Percentiles rank a stretch among this genome's conserved stretches.
phyloP scores from a whole-genome alignment of 164 flowering plant genomes.

The Taxillus chinensis region DNA sequence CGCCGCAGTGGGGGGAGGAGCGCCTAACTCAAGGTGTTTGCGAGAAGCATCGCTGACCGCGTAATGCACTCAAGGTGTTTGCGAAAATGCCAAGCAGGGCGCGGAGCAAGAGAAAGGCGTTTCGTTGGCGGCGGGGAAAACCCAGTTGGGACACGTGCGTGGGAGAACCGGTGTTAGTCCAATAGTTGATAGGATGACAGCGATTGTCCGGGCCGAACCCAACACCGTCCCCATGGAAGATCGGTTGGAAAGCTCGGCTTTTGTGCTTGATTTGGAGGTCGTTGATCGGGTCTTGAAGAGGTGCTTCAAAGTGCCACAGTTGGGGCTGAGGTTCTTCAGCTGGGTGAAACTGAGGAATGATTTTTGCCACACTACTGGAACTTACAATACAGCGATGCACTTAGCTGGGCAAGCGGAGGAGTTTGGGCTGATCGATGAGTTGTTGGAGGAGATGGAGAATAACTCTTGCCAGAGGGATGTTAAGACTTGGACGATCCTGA shows the following conservation, averaged over 20 bases:
- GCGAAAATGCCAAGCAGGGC: conserved; percentile 27
- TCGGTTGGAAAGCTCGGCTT: conserved; percentile 29
- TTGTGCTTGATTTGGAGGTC: conserved; percentile 33
- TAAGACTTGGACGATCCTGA: conserved; percentile 74
- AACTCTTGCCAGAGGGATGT: conserved; percentile 36
- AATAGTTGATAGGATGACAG: conserved; percentile 46
- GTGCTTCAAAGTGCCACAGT: conserved; percentile 65
- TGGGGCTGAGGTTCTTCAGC: conserved; percentile 57
- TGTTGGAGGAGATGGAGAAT: conserved; percentile 56
- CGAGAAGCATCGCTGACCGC: no score
- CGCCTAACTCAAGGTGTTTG: no score
- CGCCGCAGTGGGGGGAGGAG: no score
- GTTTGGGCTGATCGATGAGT: conserved; percentile 36
- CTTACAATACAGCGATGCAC: conserved; percentile 57
- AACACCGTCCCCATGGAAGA: conserved; percentile 42
- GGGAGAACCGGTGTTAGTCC: conserved; percentile 43
- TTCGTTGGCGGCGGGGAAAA: conserved; percentile 7
- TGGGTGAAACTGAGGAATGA: conserved; percentile 52
- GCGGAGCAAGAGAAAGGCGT: conserved; percentile 7
- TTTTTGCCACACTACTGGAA: conserved; percentile 39
- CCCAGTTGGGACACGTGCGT: conserved; percentile 7
- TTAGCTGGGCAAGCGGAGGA: conserved; percentile 68
- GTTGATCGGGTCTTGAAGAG: conserved; percentile 74
- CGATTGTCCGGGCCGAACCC: conserved; percentile 37
- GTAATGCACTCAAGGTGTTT: no score